Evolutionary conservation across 768 basidiomycete species (phyloP), one percentile per base, ranked within the genome.

Genomic region (Artomyces pyxidatus): DNA sequence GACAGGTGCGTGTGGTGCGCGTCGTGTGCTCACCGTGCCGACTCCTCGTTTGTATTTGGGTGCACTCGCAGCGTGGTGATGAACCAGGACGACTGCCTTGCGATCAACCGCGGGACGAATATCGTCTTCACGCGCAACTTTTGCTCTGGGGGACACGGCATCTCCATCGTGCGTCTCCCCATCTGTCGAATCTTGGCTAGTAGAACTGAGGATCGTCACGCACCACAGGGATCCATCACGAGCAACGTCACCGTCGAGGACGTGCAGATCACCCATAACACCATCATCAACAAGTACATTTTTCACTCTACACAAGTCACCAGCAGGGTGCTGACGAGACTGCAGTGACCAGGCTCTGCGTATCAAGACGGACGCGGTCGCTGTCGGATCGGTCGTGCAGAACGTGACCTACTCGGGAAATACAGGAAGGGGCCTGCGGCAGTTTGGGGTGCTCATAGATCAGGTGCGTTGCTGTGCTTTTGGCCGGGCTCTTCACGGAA

Each of bases 71-170:
- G 53, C 51, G 52, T 43, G 8, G 47, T 65, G 40, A 54, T 58
- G 48, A 65, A 65, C 51, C 64, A 65, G 45, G 64, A 85, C 50
- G 83, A 85, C 56, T 85, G 81, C 58, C 64, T 85, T 22, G 79
- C 83, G 17, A 68, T 76, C 55, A 71, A 71, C 56, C 49, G 46
- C 19, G 72, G 72, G 14, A 59, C 56, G 42, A 65, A 63, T 56
- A 62, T 65, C 37, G 52, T 62, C 45, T 62, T 84, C 65, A 64
- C 65, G 47, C 59, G 73, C 22, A 65, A 83, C 59, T 60, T 60
- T 21, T 85, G 83, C 63, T 62, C 65, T 3, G 70, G 71, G 23
- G 82, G 84, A 3, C 83, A 87, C 42, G 83, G 84, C 25, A 76
- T 83, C 52, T 81, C 79, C 4, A 70, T 85, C 23, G 70, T 68